phyloP scores from a whole-genome alignment of 2,329 filamentous ascomycete species.

The Penicillium freii region DNA sequence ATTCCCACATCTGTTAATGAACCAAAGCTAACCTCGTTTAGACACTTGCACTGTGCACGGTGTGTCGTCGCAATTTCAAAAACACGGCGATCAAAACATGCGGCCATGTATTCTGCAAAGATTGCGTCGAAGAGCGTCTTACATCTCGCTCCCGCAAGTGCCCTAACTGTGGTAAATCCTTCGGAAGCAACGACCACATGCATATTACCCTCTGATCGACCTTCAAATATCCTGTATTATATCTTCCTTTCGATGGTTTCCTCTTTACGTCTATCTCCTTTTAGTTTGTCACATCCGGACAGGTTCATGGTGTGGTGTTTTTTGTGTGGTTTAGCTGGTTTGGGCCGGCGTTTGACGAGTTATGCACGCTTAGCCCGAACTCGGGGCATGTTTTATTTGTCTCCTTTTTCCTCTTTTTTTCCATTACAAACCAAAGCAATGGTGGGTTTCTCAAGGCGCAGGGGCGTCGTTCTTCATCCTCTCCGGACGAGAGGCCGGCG shows the following conservation, averaged over 20 bases:
- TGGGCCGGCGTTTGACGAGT: constrained; percentile 34
- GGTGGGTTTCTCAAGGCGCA: constrained; percentile 12
- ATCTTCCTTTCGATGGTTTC: constrained; percentile 23
- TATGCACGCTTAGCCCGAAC: constrained; percentile 12
- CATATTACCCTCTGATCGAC: constrained; percentile 47
- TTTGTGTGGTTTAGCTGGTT: constrained; percentile 32
- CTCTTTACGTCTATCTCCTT: constrained; percentile 18
- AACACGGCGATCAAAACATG: constrained; percentile 91
- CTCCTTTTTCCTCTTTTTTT: constrained; percentile 16
- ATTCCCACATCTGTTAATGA: not conserved
- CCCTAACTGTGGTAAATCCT: constrained; percentile 87
- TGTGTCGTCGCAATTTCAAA: constrained; percentile 91
- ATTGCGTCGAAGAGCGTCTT: constrained; percentile 85
- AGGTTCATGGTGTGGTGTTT: constrained; percentile 40
- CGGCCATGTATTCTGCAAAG: constrained; percentile 89
- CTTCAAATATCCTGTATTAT: constrained; percentile 34
- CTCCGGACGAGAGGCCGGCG: constrained; percentile 20
- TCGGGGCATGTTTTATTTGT: constrained; percentile 17
- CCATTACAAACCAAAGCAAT: not conserved
- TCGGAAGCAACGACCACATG: constrained; percentile 90
- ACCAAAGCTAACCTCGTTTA: constrained; percentile 35
- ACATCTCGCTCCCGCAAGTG: constrained; percentile 91
- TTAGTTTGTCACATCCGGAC: constrained; percentile 25
- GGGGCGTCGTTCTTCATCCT: constrained; percentile 13
- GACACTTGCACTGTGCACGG: constrained; percentile 80